These are phyloP conservation scores for Rhizopogon vinicolor DNA, from an alignment of 768 basidiomycete genomes.

Conservation along the genomic window DNA sequence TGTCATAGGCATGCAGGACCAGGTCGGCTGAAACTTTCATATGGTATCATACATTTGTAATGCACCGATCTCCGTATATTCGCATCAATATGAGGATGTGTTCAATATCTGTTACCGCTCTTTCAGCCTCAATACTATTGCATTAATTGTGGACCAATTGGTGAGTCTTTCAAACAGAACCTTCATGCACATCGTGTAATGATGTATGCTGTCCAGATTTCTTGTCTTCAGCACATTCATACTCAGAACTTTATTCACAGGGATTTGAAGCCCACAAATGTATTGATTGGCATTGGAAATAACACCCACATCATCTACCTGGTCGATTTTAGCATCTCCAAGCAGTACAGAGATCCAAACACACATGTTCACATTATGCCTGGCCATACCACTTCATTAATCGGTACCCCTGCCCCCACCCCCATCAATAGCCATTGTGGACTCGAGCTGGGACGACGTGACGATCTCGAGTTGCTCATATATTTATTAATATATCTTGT, in stretches of 20 bases:
- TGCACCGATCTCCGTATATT: no score
- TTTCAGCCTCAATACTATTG: background rate
- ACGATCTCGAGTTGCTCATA: background rate
- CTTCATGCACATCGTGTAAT: background rate
- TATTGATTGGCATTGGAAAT: background rate
- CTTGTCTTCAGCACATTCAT: background rate
- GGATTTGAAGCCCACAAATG: background rate
- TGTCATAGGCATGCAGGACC: no score
- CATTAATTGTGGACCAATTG: background rate
- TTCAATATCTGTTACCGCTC: background rate
- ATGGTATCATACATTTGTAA: no score
- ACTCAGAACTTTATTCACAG: background rate
- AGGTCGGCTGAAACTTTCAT: no score
- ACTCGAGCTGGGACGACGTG: background rate
- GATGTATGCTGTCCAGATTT: background rate
- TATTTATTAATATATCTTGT: background rate
- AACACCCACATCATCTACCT: conserved; percentile 7
- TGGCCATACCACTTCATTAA: background rate
- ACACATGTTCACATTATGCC: background rate
- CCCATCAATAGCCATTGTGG: conserved; percentile 1
- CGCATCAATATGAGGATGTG: no score
- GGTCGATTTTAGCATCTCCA: conserved; percentile 13
- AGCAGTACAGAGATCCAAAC: conserved; percentile 3
- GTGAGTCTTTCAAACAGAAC: background rate
- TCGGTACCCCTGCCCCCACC: background rate